Evolutionary conservation across 257 asterid genomes (phyloP), one percentile per base, ranked within the genome.

Genomic region (Solanum sitiens): DNA sequence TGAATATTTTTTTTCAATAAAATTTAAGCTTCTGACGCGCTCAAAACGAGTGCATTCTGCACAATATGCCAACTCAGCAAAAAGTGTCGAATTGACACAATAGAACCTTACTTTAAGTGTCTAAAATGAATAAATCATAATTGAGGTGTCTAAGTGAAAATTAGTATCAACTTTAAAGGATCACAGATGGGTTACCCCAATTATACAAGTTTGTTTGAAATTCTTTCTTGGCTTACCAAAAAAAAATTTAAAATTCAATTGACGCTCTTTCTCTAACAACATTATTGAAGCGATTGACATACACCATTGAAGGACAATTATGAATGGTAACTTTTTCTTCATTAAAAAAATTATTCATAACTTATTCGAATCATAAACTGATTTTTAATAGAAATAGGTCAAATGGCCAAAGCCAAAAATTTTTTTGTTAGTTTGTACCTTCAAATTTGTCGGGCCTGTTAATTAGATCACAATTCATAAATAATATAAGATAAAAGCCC

Each of bases 1-100:
- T 5, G 6, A 5, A 37, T 1, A n/a, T n/a, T n/a, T n/a, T 6
- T n/a, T n/a, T n/a, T n/a, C n/a, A n/a, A 8, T 2, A 1, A 39
- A 39, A 39, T 39, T 39, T 2, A 39, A 39, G 42, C 8, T 6
- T 39, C 42, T 39, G 2, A 0, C 42, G 5, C 42, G 42, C 42
- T 39, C 42, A 39, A 39, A 39, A 39, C 2, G 42, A 39, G 42
- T 39, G 42, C 42, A 39, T 39, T 1, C 6, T 8, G 7, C 42
- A 39, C 42, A 39, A 39, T 39, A 8, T 39, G 42, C 42, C 9
- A 39, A 39, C 42, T 39, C 42, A 6, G 42, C 42, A 2, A 40
- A 40, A 40, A 8, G 11, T 40, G 44, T 40, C 44, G 1, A 40
- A 40, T 2, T 7, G 11, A 8, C 44, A 40, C 44, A 8, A 40